Evolutionary conservation across 139 green algal genomes (phyloP).

Genomic region (Auxenochlorella protothecoides): DNA sequence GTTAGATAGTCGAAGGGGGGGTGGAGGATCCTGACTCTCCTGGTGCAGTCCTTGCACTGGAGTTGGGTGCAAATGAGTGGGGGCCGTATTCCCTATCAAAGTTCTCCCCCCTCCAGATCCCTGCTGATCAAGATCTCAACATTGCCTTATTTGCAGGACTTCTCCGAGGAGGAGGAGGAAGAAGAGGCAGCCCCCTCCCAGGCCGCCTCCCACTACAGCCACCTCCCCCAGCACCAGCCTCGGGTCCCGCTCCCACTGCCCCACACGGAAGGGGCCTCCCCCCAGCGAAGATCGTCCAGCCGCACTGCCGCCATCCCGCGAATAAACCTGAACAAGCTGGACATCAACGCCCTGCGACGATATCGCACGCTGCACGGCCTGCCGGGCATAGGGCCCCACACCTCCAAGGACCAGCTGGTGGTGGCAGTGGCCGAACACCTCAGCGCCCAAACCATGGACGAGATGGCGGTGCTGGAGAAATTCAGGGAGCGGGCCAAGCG

Average conservation of each 20-base stretch:
- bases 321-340: conserved; percentile 52
- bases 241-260: not conserved
- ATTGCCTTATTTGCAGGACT: conserved; percentile 1
- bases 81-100: not conserved
- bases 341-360: conserved; percentile 36
- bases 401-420: conserved; percentile 36
- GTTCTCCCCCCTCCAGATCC: not conserved
- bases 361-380: conserved; percentile 42
- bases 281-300: not conserved
- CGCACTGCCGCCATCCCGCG: conserved; percentile 5
- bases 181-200: not conserved
- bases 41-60: too few relatives aligned
- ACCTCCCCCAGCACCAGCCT: conserved; percentile 1
- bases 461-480: conserved; percentile 10
- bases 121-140: not conserved
- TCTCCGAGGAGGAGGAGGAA: conserved; percentile 18
- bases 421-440: conserved; percentile 33
- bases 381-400: conserved; percentile 12
- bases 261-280: not conserved
- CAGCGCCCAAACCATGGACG: conserved; percentile 21
- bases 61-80: not conserved
- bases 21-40: too few relatives aligned
- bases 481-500: conserved; percentile 15
- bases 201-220: conserved; percentile 1
- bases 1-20: too few relatives aligned